Percentiles rank a stretch among this genome's conserved stretches.
Conservation (phyloP, 192 early-diverging fungal species). For the Thoreauomyces humboldtii region DNA sequence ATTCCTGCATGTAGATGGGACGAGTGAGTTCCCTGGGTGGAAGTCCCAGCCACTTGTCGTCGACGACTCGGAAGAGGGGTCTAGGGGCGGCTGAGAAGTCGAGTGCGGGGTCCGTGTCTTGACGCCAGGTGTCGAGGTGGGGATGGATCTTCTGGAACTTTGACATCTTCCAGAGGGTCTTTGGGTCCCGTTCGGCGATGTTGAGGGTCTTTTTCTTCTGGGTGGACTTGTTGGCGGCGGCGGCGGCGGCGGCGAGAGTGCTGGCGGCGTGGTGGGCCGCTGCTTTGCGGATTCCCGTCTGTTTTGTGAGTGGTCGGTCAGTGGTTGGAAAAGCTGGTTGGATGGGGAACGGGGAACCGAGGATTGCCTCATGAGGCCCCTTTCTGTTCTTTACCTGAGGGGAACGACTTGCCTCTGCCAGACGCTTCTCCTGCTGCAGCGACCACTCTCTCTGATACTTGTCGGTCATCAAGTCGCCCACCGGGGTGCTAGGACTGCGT, state of each 20-base stretch:
- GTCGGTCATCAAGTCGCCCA: slow-evolving; percentile 56
- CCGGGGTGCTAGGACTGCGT: slow-evolving; percentile 57
- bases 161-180: slow-evolving; percentile 51
- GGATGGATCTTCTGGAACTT: slow-evolving; percentile 42
- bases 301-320: no score
- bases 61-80: slow-evolving; percentile 11
- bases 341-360: no score
- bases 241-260: no score
- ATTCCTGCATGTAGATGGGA: slow-evolving; percentile 22
- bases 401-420: slow-evolving; percentile 20
- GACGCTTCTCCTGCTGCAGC: slow-evolving; percentile 23
- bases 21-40: slow-evolving; percentile 20
- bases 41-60: slow-evolving; percentile 29
- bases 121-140: slow-evolving; percentile 32
- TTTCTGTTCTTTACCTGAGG: slow-evolving; percentile 12
- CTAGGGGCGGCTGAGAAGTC: not conserved
- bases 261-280: no score
- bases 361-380: no score
- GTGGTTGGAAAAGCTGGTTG: no score
- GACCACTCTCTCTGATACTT: slow-evolving; percentile 54
- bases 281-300: no score
- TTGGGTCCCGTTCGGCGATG: slow-evolving; percentile 37
- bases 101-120: slow-evolving; percentile 20
- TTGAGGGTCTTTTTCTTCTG: not conserved
- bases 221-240: not conserved